Base-by-base conservation (phyloP, 345 rosid genomes). In the Aquilaria yunnanensis region DNA sequence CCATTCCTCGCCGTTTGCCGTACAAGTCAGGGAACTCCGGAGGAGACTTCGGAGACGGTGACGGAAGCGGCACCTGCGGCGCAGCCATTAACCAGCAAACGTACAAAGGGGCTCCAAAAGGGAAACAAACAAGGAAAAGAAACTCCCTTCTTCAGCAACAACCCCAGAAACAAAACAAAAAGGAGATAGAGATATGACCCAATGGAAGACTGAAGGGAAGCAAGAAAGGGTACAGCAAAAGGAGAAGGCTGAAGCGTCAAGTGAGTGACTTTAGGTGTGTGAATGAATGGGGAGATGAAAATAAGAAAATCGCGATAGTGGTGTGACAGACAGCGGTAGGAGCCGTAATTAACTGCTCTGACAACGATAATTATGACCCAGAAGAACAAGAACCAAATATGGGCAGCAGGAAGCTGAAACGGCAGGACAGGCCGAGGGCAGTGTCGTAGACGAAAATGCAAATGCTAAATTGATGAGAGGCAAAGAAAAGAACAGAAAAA, bases 21-120 rank as follows among this genome's bases (percentile, higher is more conserved):
- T 84, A 93, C 83, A 93, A 88, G 79, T 93, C 97, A n/a, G 98
- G 98, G 77, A 86, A 93, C 70, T 77, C 79, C 66, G 97, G 98
- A 60, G 97, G 98, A 47, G 96, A 87, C 76, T 85, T 90, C 0
- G 97, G 98, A 57, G 80, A 70, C 7, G 98, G 98, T 47, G 86
- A 5, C 43, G 43, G 43, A 37, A 37, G 88, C 23, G 86, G 88
- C 46, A 82, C 62, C 9, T 83, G 70, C 47, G 77, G 67, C 32
- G 69, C 71, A 58, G 80, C 85, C 89, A 83, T 86, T 65, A 32
- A 31, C 47, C 13, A 58, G 72, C 14, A 47, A 43, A 63, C 58
- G 9, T n/a, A 31, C 49, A n/a, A 37, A 37, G 5, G 53, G 46
- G n/a, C 54, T 49, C 54, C 53, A 47, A 66, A 32, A 43, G 55